Percentiles rank a stretch among this genome's conserved stretches.
These are phyloP conservation scores for Botrytis paeoniae DNA, from an alignment of 2,329 filamentous ascomycete genomes.

Conservation along the genomic window DNA sequence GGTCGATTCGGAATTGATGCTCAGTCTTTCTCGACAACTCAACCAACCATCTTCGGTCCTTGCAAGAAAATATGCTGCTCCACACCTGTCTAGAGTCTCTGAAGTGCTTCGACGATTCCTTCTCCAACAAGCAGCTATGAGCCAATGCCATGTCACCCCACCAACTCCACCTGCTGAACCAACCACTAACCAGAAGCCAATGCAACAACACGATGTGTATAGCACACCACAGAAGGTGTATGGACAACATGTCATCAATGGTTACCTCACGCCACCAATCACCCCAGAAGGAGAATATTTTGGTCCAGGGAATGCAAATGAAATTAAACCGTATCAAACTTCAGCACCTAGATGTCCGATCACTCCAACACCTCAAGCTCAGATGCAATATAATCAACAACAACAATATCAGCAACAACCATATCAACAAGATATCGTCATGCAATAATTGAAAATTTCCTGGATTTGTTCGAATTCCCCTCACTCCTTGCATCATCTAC, in stretches of 20 bases:
- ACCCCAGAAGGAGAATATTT: constrained; percentile 70
- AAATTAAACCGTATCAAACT: constrained; percentile 32
- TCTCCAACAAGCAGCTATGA: constrained; percentile 56
- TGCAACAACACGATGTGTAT: constrained; percentile 49
- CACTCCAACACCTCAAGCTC: constrained; percentile 56
- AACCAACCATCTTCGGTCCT: constrained; percentile 66
- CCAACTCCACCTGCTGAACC: constrained; percentile 59
- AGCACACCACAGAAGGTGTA: constrained; percentile 78
- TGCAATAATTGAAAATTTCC: constrained; percentile 29
- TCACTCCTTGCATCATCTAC: neutral
- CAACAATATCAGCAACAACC: constrained; percentile 42
- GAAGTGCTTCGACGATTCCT: constrained; percentile 65
- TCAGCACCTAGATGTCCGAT: constrained; percentile 52
- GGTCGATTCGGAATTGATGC: constrained; percentile 64
- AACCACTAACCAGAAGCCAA: constrained; percentile 45
- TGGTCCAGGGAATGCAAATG: constrained; percentile 26
- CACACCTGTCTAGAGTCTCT: constrained; percentile 63
- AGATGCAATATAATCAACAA: constrained; percentile 42
- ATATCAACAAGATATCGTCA: constrained; percentile 44
- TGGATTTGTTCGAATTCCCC: neutral
- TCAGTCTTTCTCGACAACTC: constrained; percentile 53
- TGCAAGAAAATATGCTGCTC: constrained; percentile 64
- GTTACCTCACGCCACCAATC: constrained; percentile 81
- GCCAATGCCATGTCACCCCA: constrained; percentile 53
- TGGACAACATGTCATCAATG: constrained; percentile 60